Evolutionary conservation across 495 filamentous ascomycete species (phyloP).

Genomic region (Penicillium robsamsonii): DNA sequence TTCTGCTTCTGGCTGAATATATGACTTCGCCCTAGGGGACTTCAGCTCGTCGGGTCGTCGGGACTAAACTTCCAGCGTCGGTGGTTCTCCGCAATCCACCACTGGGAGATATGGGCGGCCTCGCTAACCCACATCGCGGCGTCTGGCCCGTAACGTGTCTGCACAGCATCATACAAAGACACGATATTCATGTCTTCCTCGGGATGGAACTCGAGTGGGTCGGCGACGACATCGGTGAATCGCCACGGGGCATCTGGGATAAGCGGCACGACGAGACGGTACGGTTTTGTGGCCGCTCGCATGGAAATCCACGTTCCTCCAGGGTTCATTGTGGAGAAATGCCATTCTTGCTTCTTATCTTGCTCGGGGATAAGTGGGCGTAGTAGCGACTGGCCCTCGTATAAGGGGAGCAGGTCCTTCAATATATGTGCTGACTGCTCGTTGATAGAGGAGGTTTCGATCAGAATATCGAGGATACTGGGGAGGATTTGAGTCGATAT

Average conservation of each 20-base stretch:
- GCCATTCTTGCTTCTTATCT: slow-evolving; percentile 31
- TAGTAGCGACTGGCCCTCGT: slow-evolving; percentile 42
- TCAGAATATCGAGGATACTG: slow-evolving; percentile 42
- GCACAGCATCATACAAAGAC: slow-evolving; percentile 24
- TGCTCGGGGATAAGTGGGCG: slow-evolving; percentile 25
- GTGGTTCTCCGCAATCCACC: slow-evolving; percentile 34
- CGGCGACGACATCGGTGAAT: slow-evolving; percentile 34
- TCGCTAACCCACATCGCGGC: slow-evolving; percentile 36
- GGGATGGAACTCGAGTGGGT: slow-evolving; percentile 25
- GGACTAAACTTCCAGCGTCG: slow-evolving; percentile 21
- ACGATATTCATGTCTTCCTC: slow-evolving; percentile 23
- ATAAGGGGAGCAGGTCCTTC: slow-evolving; percentile 34
- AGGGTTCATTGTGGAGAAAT: slow-evolving; percentile 43
- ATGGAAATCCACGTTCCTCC: slow-evolving; percentile 38
- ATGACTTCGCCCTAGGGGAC: neutral
- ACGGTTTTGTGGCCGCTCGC: slow-evolving; percentile 33
- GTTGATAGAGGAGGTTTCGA: slow-evolving; percentile 35
- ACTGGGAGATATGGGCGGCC: slow-evolving; percentile 35
- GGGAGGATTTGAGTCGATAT: slow-evolving; percentile 40
- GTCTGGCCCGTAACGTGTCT: slow-evolving; percentile 23
- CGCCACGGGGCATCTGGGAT: slow-evolving; percentile 31
- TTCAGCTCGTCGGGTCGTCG: neutral
- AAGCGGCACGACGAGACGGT: slow-evolving; percentile 40
- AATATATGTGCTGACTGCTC: slow-evolving; percentile 21
- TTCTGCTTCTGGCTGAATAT: neutral